Conservation (phyloP, 352 stramenopile species). For the Pythium dissimile region DNA sequence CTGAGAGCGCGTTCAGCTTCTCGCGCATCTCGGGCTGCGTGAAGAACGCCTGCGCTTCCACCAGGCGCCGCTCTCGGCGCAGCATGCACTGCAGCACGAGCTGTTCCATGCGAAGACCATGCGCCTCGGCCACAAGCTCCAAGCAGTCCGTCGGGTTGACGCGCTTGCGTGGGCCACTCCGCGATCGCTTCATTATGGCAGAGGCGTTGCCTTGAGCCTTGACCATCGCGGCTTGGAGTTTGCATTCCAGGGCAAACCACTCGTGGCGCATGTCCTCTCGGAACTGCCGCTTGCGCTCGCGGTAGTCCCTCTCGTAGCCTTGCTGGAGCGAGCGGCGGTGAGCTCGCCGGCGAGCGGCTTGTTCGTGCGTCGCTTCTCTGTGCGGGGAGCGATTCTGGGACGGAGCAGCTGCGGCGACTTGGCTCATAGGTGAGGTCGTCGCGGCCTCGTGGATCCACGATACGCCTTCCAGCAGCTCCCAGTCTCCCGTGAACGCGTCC, state of each 20-base stretch:
- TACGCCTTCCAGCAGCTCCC: not conserved
- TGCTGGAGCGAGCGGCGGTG: constrained; percentile 17
- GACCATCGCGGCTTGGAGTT: constrained; percentile 7
- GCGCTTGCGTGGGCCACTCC: not conserved
- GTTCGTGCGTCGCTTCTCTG: not conserved
- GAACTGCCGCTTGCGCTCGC: constrained; percentile 10
- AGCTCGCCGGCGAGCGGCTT: not conserved
- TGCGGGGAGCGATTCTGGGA: too few relatives aligned
- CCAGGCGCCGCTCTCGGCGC: not conserved
- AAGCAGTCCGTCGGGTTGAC: not conserved
- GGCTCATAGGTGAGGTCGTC: too few relatives aligned
- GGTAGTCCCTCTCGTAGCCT: constrained; percentile 19
- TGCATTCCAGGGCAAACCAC: constrained; percentile 9
- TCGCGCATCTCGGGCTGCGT: constrained; percentile 13
- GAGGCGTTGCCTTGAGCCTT: not conserved
- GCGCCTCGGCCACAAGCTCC: not conserved
- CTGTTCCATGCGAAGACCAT: not conserved
- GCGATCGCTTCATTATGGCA: not conserved
- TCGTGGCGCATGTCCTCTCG: constrained; percentile 7
- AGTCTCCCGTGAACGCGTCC: not conserved
- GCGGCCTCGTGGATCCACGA: not conserved
- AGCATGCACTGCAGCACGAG: constrained; percentile 3
- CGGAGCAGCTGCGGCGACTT: too few relatives aligned
- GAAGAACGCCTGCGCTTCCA: constrained; percentile 9
- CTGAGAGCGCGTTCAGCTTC: constrained; percentile 12